Conservation (phyloP, 2,329 filamentous ascomycete genomes). For the Tolypocladium sp. region DNA sequence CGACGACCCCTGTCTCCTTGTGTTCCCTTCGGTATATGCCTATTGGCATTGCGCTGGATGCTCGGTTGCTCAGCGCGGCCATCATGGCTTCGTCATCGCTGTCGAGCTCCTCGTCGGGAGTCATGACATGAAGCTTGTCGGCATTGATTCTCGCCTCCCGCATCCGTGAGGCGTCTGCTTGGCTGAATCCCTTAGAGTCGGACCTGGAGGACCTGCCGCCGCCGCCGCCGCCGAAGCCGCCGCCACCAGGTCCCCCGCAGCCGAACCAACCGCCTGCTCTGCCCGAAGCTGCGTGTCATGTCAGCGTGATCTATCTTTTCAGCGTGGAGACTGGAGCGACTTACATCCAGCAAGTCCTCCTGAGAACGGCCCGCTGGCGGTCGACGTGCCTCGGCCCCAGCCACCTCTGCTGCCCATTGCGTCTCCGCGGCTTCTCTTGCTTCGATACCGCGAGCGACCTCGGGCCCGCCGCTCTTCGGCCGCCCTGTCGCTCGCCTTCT, state of each 20-base stretch:
- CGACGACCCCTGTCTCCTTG: slow-evolving; percentile 42
- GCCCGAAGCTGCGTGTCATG: slow-evolving; percentile 8
- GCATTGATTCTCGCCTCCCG: slow-evolving; percentile 45
- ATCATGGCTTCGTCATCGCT: slow-evolving; percentile 35
- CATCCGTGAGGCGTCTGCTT: slow-evolving; percentile 16
- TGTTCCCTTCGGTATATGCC: slow-evolving; percentile 46
- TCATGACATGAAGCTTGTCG: slow-evolving; percentile 40
- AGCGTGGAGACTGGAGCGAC: not conserved
- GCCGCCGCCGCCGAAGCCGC: slow-evolving; percentile 17
- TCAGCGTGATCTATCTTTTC: not conserved
- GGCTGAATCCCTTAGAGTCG: slow-evolving; percentile 30
- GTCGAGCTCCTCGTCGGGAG: slow-evolving; percentile 33
- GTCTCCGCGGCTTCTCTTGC: slow-evolving; percentile 33
- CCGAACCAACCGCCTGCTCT: slow-evolving; percentile 18
- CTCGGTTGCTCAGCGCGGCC: slow-evolving; percentile 19
- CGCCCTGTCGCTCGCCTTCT: slow-evolving; percentile 30
- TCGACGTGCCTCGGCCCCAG: slow-evolving; percentile 22
- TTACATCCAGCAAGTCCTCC: slow-evolving; percentile 16
- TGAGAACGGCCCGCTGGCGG: slow-evolving; percentile 31
- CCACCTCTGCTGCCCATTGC: slow-evolving; percentile 32
- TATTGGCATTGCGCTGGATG: slow-evolving; percentile 37
- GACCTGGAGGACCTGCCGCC: slow-evolving; percentile 18
- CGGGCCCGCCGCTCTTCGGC: slow-evolving; percentile 29
- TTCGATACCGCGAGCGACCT: slow-evolving; percentile 29
- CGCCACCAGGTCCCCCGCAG: slow-evolving; percentile 20